Evolutionary conservation across 345 rosid genomes (phyloP), one percentile per base, ranked within the genome.

Genomic region (Gossypium herbaceum): DNA sequence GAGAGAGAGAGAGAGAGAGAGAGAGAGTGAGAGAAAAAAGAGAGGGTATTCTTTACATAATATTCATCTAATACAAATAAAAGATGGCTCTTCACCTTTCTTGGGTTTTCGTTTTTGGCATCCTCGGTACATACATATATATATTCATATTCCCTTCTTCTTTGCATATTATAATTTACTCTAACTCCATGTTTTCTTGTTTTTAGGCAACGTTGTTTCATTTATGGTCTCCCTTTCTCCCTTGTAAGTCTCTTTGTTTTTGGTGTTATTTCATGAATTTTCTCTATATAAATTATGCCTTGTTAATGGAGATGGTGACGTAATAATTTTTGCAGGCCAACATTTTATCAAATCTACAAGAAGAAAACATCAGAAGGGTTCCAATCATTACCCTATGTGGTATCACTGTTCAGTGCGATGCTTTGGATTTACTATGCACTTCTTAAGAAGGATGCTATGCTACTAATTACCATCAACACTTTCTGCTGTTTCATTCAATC

Each of bases 351-450:
- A 39, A 87, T 94, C 25, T 86, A 82, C 77, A 89, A 79, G 85
- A 88, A 80, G 79, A 94, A 89, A 85, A 75, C 96, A 4, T 79
- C 92, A 0, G 90, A 86, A 82, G 94, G 92, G 57, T 94, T 85
- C 77, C 94, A 94, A 22, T 82, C 94, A 1, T 72, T 92, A 47
- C 98, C 98, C 3, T 94, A 94, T 25, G 85, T 90, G 80, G 76
- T 87, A 57, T 85, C 86, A 0, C 78, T 89, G 12, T 81, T 90
- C 72, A 94, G 98, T 78, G 93, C 97, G 0, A 94, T 83, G 92
- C 87, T 92, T 22, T 83, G 94, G 87, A 71, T 94, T 25, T 94
- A 88, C 84, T 94, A 94, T 17, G 97, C 95, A 2, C 43, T 88
- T 16, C 80, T 86, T 48, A 72, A 75, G n/a, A 81, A 76, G 25